Evolutionary conservation across 1,139 yeast genomes (phyloP).

Genomic region (Saccharomyces uvarum): DNA sequence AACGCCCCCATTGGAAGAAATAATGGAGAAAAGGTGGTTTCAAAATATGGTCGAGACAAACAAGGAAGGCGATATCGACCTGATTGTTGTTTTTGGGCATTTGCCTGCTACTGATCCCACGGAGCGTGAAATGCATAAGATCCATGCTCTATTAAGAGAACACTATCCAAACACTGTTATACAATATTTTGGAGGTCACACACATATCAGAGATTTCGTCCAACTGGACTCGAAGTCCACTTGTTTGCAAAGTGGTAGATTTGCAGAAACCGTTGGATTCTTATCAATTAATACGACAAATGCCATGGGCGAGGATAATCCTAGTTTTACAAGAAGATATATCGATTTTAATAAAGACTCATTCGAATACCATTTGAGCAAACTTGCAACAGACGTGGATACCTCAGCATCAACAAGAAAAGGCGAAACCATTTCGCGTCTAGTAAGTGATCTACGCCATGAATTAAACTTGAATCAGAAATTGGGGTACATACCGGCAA

Average conservation of each 20-base stretch:
- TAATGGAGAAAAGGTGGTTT: slow-evolving; percentile 57
- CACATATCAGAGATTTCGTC: slow-evolving; percentile 81
- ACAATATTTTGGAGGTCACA: slow-evolving; percentile 91
- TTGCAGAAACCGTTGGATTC: slow-evolving; percentile 89
- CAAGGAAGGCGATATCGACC: slow-evolving; percentile 47
- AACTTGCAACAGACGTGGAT: background rate
- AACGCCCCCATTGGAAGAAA: slow-evolving; percentile 49
- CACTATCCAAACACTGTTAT: slow-evolving; percentile 57
- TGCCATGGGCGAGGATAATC: slow-evolving; percentile 8
- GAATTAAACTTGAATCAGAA: slow-evolving; percentile 48
- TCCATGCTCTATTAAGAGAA: slow-evolving; percentile 49
- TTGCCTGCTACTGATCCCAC: slow-evolving; percentile 62
- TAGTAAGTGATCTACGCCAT: slow-evolving; percentile 41
- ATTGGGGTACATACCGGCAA: slow-evolving; percentile 58
- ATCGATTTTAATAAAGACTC: slow-evolving; percentile 74
- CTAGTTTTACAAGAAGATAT: slow-evolving; percentile 51
- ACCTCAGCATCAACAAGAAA: slow-evolving; percentile 10
- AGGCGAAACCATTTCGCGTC: slow-evolving; percentile 45
- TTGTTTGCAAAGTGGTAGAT: slow-evolving; percentile 84
- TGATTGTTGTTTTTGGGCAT: slow-evolving; percentile 70
- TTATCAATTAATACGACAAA: slow-evolving; percentile 45
- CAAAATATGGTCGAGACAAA: slow-evolving; percentile 39
- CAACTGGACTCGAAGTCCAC: slow-evolving; percentile 60
- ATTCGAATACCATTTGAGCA: slow-evolving; percentile 53
- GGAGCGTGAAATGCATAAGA: slow-evolving; percentile 39